Evolutionary conservation across 2,329 filamentous ascomycete species (phyloP).

Genomic region (Whalleya microplaca): DNA sequence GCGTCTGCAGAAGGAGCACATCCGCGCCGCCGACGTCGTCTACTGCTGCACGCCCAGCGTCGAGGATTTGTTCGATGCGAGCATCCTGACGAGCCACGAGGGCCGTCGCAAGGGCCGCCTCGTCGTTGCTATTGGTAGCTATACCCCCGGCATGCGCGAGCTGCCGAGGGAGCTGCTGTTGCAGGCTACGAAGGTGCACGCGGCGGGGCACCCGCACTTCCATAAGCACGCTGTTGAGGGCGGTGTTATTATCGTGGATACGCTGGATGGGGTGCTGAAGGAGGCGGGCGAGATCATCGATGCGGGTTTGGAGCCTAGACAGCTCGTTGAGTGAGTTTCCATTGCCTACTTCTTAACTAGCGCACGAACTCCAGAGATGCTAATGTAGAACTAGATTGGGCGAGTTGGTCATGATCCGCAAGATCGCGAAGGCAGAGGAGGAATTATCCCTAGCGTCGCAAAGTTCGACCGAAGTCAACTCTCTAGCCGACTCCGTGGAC

Average conservation of each 20-base stretch:
- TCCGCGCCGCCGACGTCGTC: slow-evolving; percentile 76
- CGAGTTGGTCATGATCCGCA: slow-evolving; percentile 70
- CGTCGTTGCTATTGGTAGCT: slow-evolving; percentile 73
- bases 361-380: not conserved
- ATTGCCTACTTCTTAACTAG: not conserved
- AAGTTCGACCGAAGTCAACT: slow-evolving; percentile 32
- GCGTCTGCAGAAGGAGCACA: slow-evolving; percentile 69
- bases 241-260: slow-evolving; percentile 73
- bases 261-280: slow-evolving; percentile 75
- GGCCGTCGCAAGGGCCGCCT: slow-evolving; percentile 72
- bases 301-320: slow-evolving; percentile 70
- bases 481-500: slow-evolving; percentile 42
- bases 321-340: slow-evolving; percentile 73
- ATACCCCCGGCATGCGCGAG: slow-evolving; percentile 77
- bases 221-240: slow-evolving; percentile 69
- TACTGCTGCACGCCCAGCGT: slow-evolving; percentile 86
- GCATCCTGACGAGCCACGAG: slow-evolving; percentile 72
- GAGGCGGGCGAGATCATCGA: slow-evolving; percentile 88
- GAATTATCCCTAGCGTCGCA: slow-evolving; percentile 28
- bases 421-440: slow-evolving; percentile 45
- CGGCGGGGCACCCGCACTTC: slow-evolving; percentile 58
- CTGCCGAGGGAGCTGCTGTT: slow-evolving; percentile 76
- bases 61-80: slow-evolving; percentile 73
- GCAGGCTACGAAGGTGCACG: slow-evolving; percentile 57
- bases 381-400: slow-evolving; percentile 59